phyloP scores from a whole-genome alignment of 2,329 filamentous ascomycete genomes.

The Phialophora chinensis region DNA sequence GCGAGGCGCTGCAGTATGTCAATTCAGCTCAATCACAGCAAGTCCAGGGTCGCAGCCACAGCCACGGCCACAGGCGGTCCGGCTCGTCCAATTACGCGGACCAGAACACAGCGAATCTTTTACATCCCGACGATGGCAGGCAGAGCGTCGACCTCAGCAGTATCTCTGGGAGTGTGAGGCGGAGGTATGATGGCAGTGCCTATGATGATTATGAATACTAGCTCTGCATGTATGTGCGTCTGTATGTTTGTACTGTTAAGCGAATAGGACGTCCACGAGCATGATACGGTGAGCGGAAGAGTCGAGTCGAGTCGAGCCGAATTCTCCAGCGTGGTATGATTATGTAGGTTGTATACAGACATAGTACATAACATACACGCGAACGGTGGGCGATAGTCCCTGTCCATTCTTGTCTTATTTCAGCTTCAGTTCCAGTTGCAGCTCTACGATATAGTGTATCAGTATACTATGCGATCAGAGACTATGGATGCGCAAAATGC shows the following conservation, averaged over 20 bases:
- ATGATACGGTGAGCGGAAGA: background rate
- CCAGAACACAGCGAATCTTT: slow-evolving; percentile 34
- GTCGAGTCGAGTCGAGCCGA: background rate
- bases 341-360: too few species aligned
- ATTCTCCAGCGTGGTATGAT: too few species aligned
- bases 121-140: slow-evolving; percentile 36
- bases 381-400: too few species aligned
- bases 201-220: slow-evolving; percentile 38
- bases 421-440: too few species aligned
- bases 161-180: slow-evolving; percentile 39
- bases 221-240: background rate
- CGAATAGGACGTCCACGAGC: background rate
- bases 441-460: too few species aligned
- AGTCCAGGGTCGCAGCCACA: background rate
- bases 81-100: slow-evolving; percentile 20
- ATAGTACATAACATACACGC: too few species aligned
- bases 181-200: slow-evolving; percentile 43
- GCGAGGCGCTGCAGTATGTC: slow-evolving; percentile 27
- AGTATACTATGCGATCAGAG: too few species aligned
- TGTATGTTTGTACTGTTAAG: background rate
- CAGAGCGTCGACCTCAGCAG: slow-evolving; percentile 38
- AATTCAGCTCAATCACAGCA: background rate
- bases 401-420: too few species aligned
- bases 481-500: too few species aligned
- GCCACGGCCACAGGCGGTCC: slow-evolving; percentile 3